Evolutionary conservation across 495 filamentous ascomycete species (phyloP).

Genomic region (Bathelium albidoporum): DNA sequence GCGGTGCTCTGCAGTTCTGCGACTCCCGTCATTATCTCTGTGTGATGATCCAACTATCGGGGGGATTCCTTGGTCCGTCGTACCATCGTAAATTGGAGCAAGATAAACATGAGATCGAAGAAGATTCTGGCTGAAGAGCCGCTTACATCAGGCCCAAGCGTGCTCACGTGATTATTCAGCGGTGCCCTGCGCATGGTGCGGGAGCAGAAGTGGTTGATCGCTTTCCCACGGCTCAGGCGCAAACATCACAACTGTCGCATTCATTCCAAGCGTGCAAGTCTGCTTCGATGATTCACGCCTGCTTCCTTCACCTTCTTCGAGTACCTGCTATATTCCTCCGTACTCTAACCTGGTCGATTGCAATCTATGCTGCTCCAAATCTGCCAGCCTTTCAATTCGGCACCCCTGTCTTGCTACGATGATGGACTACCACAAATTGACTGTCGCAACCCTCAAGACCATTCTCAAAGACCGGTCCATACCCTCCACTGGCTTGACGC

Average conservation of each 20-base stretch:
- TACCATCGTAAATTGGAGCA: too few species aligned
- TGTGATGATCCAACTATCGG: neutral
- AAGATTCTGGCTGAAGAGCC: too few species aligned
- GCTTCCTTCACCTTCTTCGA: neutral
- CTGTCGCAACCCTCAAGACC: conserved; percentile 26
- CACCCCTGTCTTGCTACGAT: conserved; percentile 12
- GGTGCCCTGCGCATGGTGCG: too few species aligned
- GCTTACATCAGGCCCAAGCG: too few species aligned
- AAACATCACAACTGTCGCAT: neutral
- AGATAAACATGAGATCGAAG: neutral
- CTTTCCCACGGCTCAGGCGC: neutral
- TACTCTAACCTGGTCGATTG: neutral
- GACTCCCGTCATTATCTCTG: conserved; percentile 17
- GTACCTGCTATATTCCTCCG: neutral
- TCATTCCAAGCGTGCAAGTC: neutral
- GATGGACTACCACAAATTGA: conserved; percentile 31
- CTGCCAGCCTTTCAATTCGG: too few species aligned
- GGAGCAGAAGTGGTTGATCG: too few species aligned
- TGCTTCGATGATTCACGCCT: neutral
- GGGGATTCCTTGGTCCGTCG: too few species aligned
- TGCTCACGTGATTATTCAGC: too few species aligned
- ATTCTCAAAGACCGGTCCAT: conserved; percentile 31
- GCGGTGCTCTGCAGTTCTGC: neutral
- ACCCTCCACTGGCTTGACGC: conserved; percentile 29
- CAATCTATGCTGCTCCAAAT: neutral